These are phyloP conservation scores for Xerocomus amazonicus DNA, from an alignment of 1,284 basidiomycete genomes.

Conservation along the genomic window DNA sequence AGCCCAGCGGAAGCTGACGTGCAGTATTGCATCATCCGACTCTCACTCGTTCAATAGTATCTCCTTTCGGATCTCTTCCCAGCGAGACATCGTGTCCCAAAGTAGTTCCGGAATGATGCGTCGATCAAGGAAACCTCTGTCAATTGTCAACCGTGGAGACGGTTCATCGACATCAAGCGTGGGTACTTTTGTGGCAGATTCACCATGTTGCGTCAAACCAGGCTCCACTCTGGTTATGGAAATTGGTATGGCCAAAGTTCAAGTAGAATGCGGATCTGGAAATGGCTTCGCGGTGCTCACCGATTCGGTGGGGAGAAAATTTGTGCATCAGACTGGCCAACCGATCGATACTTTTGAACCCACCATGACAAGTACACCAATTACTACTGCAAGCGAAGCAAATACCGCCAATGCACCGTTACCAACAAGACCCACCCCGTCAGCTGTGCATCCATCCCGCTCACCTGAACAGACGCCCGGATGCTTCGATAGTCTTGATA, in stretches of 20 bases:
- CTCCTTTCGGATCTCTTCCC: slow-evolving; percentile 11
- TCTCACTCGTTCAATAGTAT: slow-evolving; percentile 3
- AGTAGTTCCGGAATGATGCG: slow-evolving; percentile 1
- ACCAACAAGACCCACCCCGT: neutral
- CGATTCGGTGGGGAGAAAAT: neutral
- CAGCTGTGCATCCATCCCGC: neutral
- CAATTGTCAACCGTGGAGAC: slow-evolving; percentile 9
- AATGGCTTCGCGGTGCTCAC: neutral
- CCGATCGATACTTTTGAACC: slow-evolving; percentile 15
- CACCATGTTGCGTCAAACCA: slow-evolving; percentile 19
- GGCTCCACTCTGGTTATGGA: slow-evolving; percentile 5
- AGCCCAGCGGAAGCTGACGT: neutral
- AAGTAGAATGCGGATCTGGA: neutral
- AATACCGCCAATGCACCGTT: neutral
- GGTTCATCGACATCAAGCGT: slow-evolving; percentile 12
- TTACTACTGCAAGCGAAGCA: neutral
- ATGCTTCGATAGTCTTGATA: neutral
- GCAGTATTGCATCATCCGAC: neutral
- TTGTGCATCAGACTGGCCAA: neutral
- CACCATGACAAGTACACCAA: slow-evolving; percentile 17
- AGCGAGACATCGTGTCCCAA: neutral
- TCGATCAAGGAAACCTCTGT: slow-evolving; percentile 8
- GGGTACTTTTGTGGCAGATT: slow-evolving; percentile 26
- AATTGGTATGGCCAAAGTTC: neutral
- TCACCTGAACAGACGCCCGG: neutral